These are phyloP conservation scores for Epichloe aotearoae DNA, from an alignment of 2,329 filamentous ascomycete genomes.

Conservation along the genomic window DNA sequence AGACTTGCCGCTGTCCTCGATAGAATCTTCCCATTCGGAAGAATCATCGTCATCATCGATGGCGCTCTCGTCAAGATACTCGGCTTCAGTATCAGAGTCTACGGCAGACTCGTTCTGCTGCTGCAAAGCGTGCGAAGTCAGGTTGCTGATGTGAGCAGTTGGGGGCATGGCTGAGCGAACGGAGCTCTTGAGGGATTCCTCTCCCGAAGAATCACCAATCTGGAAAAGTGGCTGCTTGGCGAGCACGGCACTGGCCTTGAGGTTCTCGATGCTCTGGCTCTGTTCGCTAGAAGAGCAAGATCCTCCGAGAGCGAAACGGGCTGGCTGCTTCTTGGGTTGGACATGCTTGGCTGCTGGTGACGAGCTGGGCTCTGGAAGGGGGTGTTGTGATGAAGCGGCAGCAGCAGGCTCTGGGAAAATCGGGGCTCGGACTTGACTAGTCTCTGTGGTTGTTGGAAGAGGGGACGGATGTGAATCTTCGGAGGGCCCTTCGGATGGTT, in stretches of 20 bases:
- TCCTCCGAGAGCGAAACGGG: conserved; percentile 60
- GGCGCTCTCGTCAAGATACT: conserved; percentile 69
- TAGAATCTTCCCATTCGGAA: conserved; percentile 51
- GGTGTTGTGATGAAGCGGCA: conserved; percentile 34
- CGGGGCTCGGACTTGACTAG: conserved; percentile 56
- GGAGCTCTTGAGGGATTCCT: conserved; percentile 53
- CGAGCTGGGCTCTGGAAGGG: conserved; percentile 46
- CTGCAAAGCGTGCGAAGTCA: conserved; percentile 52
- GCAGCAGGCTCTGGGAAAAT: conserved; percentile 35
- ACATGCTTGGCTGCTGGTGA: conserved; percentile 52
- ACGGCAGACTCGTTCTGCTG: conserved; percentile 28
- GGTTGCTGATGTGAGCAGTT: conserved; percentile 64
- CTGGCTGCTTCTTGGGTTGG: conserved; percentile 46
- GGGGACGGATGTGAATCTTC: conserved; percentile 17
- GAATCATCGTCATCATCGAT: conserved; percentile 60
- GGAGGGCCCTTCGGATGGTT: too few relatives aligned
- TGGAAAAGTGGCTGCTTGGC: conserved; percentile 33
- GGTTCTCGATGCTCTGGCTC: conserved; percentile 32
- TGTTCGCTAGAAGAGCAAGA: conserved; percentile 63
- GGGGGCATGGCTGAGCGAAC: conserved; percentile 28
- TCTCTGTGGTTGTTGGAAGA: conserved; percentile 15
- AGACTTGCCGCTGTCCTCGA: conserved; percentile 70
- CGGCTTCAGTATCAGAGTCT: conserved; percentile 32
- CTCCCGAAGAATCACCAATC: conserved; percentile 56
- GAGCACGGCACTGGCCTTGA: conserved; percentile 17